Base-by-base conservation (phyloP, 2,329 filamentous ascomycete genomes). In the Aspergillus uvarum region DNA sequence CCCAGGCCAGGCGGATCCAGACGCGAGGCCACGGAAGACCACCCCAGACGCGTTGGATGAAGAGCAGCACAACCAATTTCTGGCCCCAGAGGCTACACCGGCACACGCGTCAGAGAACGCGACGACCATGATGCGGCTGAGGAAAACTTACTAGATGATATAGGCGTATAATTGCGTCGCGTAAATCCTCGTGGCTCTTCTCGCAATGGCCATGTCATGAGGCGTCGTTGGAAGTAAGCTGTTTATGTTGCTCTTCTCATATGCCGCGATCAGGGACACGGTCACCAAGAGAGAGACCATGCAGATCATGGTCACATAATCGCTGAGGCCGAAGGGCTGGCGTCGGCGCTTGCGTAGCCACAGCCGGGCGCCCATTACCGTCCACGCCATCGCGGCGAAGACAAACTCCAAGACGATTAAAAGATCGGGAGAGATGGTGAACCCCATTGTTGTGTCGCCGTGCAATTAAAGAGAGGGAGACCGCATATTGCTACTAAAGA, bases 11-110 rank as follows among this genome's bases (percentile, higher is more conserved):
- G n/a, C 53, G 61, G 29, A 64, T 57, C 14, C 61, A 56, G 22
- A 59, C 56, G 38, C 60, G 52, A 4, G 60, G 60, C 49, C 55
- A 44, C 2, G 55, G 60, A 5, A 64, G 62, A n/a, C 58, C 51
- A 3, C 51, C 42, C 5, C 62, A 58, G 5, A 64, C 35, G 6
- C 58, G 57, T 1, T 62, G 49, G 21, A 60, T 60, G 12, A 64
- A 58, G 8, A 62, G 52, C 7, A 64, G 47, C 16, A 62, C 60
- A 1, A 62, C 38, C 1, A 35, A 24, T 44, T 64, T 64, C 26
- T 62, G 62, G 3, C 54, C 42, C 62, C 62, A 64, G 22, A 62
- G 22, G 35, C 62, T 64, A 22, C 16, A 19, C 14, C 2, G 38
- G 16, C 38, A 19, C 32, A 44, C 16, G n/a, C 1, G 4, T 42